Conservation (phyloP, 306 rosid species). For the Sphenostylis stenocarpa region DNA sequence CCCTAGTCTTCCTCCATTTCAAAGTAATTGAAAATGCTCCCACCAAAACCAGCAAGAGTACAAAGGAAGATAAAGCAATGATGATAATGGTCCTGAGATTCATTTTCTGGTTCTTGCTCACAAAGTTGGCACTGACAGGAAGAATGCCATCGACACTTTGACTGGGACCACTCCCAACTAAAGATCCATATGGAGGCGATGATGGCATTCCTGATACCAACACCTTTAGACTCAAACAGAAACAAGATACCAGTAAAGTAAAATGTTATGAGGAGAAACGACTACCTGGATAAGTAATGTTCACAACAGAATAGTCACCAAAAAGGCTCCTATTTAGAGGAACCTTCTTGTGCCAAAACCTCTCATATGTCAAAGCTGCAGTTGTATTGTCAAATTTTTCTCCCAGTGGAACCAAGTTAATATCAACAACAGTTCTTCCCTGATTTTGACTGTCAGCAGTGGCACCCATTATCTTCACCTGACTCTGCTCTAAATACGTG, state of each 20-base stretch:
- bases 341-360: conserved; percentile 91
- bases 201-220: conserved; percentile 79
- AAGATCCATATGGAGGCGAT: conserved; percentile 64
- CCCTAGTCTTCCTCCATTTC: conserved; percentile 79
- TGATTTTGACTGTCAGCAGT: conserved; percentile 85
- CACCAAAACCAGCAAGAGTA: conserved; percentile 71
- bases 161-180: conserved; percentile 61
- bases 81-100: conserved; percentile 71
- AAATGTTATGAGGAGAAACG: conserved; percentile 24
- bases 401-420: conserved; percentile 91
- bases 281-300: conserved; percentile 86
- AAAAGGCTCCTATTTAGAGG: conserved; percentile 79
- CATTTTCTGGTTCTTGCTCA: conserved; percentile 73
- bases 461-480: conserved; percentile 99
- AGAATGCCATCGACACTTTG: conserved; percentile 57
- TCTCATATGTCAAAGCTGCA: conserved; percentile 75
- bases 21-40: conserved; percentile 66
- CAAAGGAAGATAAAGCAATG: conserved; percentile 82
- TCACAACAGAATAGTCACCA: conserved; percentile 73
- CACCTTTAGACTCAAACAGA: conserved; percentile 44
- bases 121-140: conserved; percentile 77
- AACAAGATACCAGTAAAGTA: conserved; percentile 26
- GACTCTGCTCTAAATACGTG: conserved; percentile 89
- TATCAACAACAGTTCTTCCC: conserved; percentile 84
- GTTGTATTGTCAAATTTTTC: conserved; percentile 97